Evolutionary conservation across 2,329 filamentous ascomycete species (phyloP).

Genomic region (Rachicladosporium sp.): DNA sequence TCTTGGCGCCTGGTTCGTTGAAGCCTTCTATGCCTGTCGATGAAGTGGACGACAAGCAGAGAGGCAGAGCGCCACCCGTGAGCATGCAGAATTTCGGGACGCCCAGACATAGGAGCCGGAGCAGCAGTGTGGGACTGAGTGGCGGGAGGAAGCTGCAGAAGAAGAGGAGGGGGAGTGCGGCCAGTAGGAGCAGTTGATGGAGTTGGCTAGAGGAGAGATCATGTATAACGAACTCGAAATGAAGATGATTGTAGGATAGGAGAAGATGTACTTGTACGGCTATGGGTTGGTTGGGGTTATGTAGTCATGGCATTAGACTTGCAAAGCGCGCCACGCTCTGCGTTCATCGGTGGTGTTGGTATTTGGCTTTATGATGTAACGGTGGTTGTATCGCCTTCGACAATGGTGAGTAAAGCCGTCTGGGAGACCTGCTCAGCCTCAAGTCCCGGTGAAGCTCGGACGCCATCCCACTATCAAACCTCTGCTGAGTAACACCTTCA

Average conservation of each 20-base stretch:
- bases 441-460: no score
- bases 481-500: no score
- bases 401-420: no score
- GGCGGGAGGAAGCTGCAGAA: constrained; percentile 19
- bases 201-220: background rate
- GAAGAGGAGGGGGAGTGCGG: constrained; percentile 13
- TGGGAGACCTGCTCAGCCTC: no score
- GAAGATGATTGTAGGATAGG: background rate
- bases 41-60: constrained; percentile 8
- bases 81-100: constrained; percentile 15
- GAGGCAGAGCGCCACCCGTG: constrained; percentile 14
- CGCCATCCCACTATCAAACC: no score
- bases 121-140: constrained; percentile 1
- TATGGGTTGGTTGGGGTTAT: background rate
- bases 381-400: no score
- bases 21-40: constrained; percentile 8
- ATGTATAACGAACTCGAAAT: background rate
- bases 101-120: constrained; percentile 1
- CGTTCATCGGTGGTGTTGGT: no score
- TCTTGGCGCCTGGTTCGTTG: constrained; percentile 22
- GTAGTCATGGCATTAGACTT: background rate
- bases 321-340: background rate
- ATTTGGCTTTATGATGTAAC: no score
- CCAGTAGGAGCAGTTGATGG: background rate
- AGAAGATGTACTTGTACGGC: background rate